These are phyloP conservation scores for Kluyveromyces sp. DNA, from an alignment of 1,139 yeast species.

Conservation along the genomic window DNA sequence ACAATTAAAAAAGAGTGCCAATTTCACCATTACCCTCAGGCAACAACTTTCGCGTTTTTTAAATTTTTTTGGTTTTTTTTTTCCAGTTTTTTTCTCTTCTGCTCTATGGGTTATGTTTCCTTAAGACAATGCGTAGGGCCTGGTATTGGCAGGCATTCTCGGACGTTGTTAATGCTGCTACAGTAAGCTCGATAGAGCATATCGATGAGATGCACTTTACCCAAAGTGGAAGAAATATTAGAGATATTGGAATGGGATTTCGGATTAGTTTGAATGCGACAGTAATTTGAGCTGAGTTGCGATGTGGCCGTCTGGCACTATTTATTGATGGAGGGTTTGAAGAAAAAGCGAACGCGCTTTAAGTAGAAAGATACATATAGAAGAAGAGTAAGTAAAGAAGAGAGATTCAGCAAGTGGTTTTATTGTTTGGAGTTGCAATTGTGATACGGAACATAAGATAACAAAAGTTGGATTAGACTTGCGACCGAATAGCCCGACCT, in stretches of 20 bases:
- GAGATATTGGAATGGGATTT: not conserved
- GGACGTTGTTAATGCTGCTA: not conserved
- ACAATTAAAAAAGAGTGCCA: no score
- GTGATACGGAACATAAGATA: no score
- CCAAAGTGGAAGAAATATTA: constrained; percentile 5
- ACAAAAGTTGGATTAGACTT: not conserved
- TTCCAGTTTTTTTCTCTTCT: not conserved
- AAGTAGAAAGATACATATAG: no score
- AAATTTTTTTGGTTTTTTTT: not conserved
- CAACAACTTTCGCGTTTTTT: no score
- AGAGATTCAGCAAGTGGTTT: no score
- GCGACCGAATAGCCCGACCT: not conserved
- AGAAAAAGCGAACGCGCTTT: no score
- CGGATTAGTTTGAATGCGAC: not conserved
- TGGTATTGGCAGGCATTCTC: not conserved
- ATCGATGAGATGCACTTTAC: not conserved
- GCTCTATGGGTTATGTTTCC: not conserved
- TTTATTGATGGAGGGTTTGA: no score
- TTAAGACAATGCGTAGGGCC: no score
- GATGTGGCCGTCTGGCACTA: no score
- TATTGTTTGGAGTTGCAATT: no score
- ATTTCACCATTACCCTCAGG: no score
- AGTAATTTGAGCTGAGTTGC: not conserved
- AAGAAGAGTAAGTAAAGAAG: no score
- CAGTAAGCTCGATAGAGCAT: not conserved